Conservation (phyloP, 2,329 filamentous ascomycete species). For the Cladophialophora carrionii region DNA sequence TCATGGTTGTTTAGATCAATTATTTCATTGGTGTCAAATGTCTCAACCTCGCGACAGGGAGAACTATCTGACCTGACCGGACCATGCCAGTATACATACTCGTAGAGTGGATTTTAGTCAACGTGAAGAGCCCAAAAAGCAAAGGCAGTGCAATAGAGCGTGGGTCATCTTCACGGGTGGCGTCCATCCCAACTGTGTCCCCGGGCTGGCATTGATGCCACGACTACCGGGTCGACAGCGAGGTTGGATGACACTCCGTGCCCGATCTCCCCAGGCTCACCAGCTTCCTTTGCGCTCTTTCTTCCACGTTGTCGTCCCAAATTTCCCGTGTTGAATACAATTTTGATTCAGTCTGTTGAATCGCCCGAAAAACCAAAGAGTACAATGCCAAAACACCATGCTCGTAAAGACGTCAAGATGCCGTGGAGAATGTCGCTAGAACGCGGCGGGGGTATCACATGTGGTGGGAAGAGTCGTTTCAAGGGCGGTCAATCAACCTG, state of each 20-base stretch:
- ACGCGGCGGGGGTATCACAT: slow-evolving; percentile 35
- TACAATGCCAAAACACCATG: slow-evolving; percentile 28
- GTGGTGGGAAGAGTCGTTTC: slow-evolving; percentile 25
- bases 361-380: slow-evolving; percentile 2
- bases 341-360: slow-evolving; percentile 12
- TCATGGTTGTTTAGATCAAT: slow-evolving; percentile 2
- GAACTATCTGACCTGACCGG: neutral
- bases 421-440: slow-evolving; percentile 12
- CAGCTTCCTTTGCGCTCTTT: neutral
- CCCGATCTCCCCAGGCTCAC: slow-evolving; percentile 4
- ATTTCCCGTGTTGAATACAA: slow-evolving; percentile 17
- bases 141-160: neutral
- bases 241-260: neutral
- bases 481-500: slow-evolving; percentile 38
- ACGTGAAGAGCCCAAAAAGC: slow-evolving; percentile 6
- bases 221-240: slow-evolving; percentile 33
- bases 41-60: slow-evolving; percentile 5
- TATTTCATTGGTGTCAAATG: slow-evolving; percentile 4
- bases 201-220: slow-evolving; percentile 34
- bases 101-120: slow-evolving; percentile 7
- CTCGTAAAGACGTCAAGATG: slow-evolving; percentile 30
- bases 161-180: neutral
- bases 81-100: neutral
- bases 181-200: slow-evolving; percentile 17
- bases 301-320: neutral